Evolutionary conservation across 306 rosid genomes (phyloP).

Genomic region (Cyclanthera cordifolia): DNA sequence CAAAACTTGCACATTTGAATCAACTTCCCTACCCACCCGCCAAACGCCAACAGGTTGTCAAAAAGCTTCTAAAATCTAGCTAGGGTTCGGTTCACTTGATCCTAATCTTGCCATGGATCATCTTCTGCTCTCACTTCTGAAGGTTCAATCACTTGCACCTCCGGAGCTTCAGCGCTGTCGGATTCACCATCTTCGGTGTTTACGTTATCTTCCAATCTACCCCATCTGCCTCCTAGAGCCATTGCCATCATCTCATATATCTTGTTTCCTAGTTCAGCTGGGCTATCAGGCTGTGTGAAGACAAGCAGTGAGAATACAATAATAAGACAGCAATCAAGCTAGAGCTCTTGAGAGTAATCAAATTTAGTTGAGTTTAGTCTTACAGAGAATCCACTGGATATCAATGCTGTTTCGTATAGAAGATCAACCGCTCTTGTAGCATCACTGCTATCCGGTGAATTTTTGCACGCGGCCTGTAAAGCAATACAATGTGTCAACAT

Average conservation of each 20-base stretch:
- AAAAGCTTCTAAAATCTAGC: slow-evolving; percentile 6
- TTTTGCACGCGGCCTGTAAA: slow-evolving; percentile 88
- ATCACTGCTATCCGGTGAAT: slow-evolving; percentile 65
- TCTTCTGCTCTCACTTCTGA: slow-evolving; percentile 74
- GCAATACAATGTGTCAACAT: slow-evolving; percentile 7
- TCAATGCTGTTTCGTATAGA: slow-evolving; percentile 75
- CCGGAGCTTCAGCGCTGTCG: slow-evolving; percentile 27
- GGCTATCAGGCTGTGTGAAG: slow-evolving; percentile 83
- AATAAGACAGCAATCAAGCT: background rate
- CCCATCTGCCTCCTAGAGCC: slow-evolving; percentile 99
- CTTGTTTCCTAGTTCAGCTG: slow-evolving; percentile 85
- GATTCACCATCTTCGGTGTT: slow-evolving; percentile 22
- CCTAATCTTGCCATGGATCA: slow-evolving; percentile 82
- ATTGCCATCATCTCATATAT: slow-evolving; percentile 92
- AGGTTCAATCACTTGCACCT: slow-evolving; percentile 61
- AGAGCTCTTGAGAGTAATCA: too few relatives aligned
- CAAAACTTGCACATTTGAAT: background rate
- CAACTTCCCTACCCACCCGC: background rate
- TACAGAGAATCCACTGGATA: slow-evolving; percentile 96
- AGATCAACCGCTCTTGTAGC: slow-evolving; percentile 87
- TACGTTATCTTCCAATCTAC: slow-evolving; percentile 47
- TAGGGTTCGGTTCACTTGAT: background rate
- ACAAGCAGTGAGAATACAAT: slow-evolving; percentile 3
- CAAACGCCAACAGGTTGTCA: background rate
- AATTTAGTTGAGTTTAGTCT: background rate